A percentile compares a stretch with the other conserved stretches of the same genome.
phyloP scores from a whole-genome alignment of 441 rosid species.

The Arabidopsis lyrata region DNA sequence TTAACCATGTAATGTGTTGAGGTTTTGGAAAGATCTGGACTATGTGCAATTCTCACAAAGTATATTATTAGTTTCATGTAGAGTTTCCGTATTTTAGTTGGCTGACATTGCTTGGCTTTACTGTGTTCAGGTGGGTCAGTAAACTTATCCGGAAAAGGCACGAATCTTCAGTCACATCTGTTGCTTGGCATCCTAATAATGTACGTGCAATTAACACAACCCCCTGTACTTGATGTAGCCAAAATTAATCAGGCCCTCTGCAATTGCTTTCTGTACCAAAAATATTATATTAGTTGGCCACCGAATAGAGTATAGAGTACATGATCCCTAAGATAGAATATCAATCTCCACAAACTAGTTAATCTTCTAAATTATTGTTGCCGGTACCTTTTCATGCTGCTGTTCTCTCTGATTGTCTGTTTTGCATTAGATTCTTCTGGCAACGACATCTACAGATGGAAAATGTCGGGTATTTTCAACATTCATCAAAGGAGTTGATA shows the following conservation, averaged over 20 bases:
- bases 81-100: conserved; percentile 2
- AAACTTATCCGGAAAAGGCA: conserved; percentile 92
- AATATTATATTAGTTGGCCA: neutral
- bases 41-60: neutral
- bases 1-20: conserved; percentile 1
- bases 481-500: conserved; percentile 96
- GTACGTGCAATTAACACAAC: conserved; percentile 51
- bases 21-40: conserved; percentile 3
- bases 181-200: conserved; percentile 99
- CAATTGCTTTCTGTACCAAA: conserved; percentile 12
- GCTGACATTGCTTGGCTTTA: conserved; percentile 38
- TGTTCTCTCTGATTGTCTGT: conserved; percentile 26
- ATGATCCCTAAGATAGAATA: neutral
- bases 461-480: conserved; percentile 97
- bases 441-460: conserved; percentile 98
- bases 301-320: conserved; percentile 11
- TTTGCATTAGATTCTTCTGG: conserved; percentile 77
- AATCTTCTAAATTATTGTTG: neutral
- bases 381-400: neutral
- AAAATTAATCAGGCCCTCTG: neutral
- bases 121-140: conserved; percentile 92
- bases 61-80: neutral
- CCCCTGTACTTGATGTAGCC: conserved; percentile 6
- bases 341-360: neutral
- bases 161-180: conserved; percentile 90